Percentiles rank a stretch among this genome's conserved stretches.
Evolutionary conservation across 306 rosid genomes (phyloP).

Genomic region (Prunus salicina): DNA sequence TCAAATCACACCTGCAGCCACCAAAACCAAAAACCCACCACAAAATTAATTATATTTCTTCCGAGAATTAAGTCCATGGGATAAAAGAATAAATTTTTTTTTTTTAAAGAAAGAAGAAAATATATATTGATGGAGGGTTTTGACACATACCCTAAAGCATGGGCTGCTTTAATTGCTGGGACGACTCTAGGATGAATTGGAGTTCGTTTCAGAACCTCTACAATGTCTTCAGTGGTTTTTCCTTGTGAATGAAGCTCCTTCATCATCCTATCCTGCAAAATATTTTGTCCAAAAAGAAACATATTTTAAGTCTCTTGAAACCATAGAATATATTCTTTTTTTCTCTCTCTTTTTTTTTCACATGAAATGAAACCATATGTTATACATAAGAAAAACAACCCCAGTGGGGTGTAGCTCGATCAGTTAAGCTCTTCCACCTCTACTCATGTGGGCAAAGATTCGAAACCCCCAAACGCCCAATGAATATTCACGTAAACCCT

Average conservation of each 20-base stretch:
- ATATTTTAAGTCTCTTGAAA: neutral
- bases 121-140: neutral
- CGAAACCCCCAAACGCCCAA: too few species aligned
- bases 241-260: slow-evolving; percentile 59
- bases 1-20: slow-evolving; percentile 63
- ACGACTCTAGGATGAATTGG: slow-evolving; percentile 56
- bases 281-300: neutral
- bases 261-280: slow-evolving; percentile 69
- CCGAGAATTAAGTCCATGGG: too few species aligned
- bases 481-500: too few species aligned
- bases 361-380: too few species aligned
- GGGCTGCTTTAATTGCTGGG: slow-evolving; percentile 62
- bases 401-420: too few species aligned
- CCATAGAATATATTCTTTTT: too few species aligned
- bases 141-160: slow-evolving; percentile 42
- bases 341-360: too few species aligned
- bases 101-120: neutral
- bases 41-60: neutral
- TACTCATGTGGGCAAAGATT: too few species aligned
- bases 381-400: too few species aligned
- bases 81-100: too few species aligned
- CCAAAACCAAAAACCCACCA: neutral
- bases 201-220: slow-evolving; percentile 40
- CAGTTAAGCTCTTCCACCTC: too few species aligned
- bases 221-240: slow-evolving; percentile 48